phyloP scores from a whole-genome alignment of 2,329 filamentous ascomycete genomes.

The Cryphonectria naterciae region DNA sequence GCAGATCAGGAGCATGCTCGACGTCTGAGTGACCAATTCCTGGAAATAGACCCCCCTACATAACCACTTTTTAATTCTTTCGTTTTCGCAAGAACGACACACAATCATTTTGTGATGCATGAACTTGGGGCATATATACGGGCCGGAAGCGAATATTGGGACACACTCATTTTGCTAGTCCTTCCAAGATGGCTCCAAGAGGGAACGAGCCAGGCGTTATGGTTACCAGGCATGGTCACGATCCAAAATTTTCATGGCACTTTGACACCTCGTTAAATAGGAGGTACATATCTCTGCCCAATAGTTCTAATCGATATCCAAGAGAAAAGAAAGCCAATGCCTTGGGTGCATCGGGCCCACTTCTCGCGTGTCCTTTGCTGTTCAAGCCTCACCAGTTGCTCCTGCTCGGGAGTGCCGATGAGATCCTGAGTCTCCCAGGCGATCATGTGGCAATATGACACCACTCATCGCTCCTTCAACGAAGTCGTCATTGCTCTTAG shows the following conservation, averaged over 20 bases:
- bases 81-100: neutral
- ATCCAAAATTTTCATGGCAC: neutral
- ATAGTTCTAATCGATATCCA: neutral
- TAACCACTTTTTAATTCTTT: neutral
- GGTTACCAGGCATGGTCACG: neutral
- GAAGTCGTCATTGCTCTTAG: neutral
- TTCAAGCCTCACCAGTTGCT: neutral
- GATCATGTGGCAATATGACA: neutral
- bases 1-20: slow-evolving; percentile 62
- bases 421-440: neutral
- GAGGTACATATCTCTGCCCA: neutral
- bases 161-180: slow-evolving; percentile 1
- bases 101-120: neutral
- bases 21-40: slow-evolving; percentile 45
- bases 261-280: neutral
- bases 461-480: neutral
- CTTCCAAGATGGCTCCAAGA: neutral
- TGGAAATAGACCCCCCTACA: neutral
- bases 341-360: neutral
- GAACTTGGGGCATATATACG: neutral
- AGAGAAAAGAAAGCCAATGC: neutral
- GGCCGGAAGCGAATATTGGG: neutral
- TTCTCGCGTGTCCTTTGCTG: neutral
- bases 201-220: slow-evolving; percentile 3
- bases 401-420: neutral